Percentiles rank a stretch among this genome's conserved stretches.
Evolutionary conservation across 2,329 filamentous ascomycete genomes (phyloP).

Genomic region (Exophiala aquamarina): DNA sequence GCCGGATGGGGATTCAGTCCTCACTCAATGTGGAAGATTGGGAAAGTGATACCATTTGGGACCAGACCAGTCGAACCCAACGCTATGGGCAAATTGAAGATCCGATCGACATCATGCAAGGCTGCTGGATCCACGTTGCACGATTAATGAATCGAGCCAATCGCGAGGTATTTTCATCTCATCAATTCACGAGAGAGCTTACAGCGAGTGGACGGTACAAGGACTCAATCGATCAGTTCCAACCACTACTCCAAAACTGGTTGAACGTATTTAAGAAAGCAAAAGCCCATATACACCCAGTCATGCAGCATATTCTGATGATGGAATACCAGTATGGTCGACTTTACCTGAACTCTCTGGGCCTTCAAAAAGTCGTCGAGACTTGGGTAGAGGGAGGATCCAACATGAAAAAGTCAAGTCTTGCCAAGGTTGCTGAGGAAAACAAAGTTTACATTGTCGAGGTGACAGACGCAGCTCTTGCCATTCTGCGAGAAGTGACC

Average conservation of each 20-base stretch:
- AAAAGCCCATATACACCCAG: conserved; percentile 30
- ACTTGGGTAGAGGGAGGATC: conserved; percentile 23
- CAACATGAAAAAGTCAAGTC: conserved; percentile 20
- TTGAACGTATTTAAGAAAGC: conserved; percentile 79
- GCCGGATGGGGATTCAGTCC: conserved; percentile 85
- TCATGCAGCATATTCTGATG: conserved; percentile 71
- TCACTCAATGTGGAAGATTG: conserved; percentile 68
- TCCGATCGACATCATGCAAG: conserved; percentile 60
- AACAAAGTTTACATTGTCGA: conserved; percentile 63
- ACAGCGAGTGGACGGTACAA: conserved; percentile 86
- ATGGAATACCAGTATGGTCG: conserved; percentile 77
- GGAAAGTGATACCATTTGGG: conserved; percentile 24
- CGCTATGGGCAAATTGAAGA: conserved; percentile 30
- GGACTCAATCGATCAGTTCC: conserved; percentile 75
- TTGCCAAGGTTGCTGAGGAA: conserved; percentile 34
- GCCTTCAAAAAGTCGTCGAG: conserved; percentile 91
- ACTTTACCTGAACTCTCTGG: conserved; percentile 88
- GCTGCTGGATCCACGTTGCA: conserved; percentile 93
- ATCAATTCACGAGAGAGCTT: conserved; percentile 82
- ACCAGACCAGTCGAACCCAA: conserved; percentile 21
- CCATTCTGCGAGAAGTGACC: conserved; percentile 59
- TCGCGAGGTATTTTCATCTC: conserved; percentile 80
- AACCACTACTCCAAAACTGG: conserved; percentile 76
- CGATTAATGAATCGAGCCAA: conserved; percentile 91
- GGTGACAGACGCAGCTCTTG: conserved; percentile 62